These are phyloP conservation scores for Phytophthora agathidicida DNA, from an alignment of 352 stramenopile species.

Conservation along the genomic window DNA sequence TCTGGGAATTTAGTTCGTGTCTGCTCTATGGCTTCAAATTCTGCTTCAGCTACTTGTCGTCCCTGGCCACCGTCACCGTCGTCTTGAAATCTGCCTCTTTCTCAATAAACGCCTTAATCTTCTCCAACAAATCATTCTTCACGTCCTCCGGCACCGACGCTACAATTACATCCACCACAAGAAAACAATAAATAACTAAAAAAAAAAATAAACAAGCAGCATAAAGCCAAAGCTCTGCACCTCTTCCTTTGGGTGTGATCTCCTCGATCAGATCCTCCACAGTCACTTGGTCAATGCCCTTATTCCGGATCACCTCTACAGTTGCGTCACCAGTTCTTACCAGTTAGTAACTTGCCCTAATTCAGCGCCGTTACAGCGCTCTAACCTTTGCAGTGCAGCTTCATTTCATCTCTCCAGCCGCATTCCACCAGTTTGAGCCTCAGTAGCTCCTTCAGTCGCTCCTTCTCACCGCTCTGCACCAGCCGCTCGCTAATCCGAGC, in stretches of 20 bases:
- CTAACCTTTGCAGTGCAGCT: slow-evolving; percentile 87
- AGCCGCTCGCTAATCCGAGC: slow-evolving; percentile 88
- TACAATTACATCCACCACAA: slow-evolving; percentile 18
- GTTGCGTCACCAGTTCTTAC: neutral
- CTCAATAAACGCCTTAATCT: slow-evolving; percentile 93
- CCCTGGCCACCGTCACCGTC: neutral
- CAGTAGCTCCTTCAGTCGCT: slow-evolving; percentile 90
- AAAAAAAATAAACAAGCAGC: too few relatives aligned
- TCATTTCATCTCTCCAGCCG: slow-evolving; percentile 94
- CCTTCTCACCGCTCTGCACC: slow-evolving; percentile 90
- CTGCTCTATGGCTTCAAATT: slow-evolving; percentile 18
- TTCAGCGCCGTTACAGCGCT: neutral
- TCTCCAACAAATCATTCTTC: slow-evolving; percentile 89
- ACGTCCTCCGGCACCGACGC: slow-evolving; percentile 89
- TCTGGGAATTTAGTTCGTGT: slow-evolving; percentile 23
- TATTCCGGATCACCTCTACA: slow-evolving; percentile 93
- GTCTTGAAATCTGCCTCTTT: slow-evolving; percentile 40
- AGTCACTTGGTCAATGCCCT: slow-evolving; percentile 94
- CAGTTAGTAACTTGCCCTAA: too few relatives aligned
- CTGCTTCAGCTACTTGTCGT: neutral
- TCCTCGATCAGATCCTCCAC: slow-evolving; percentile 94
- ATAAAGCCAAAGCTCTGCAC: slow-evolving; percentile 34
- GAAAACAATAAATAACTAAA: slow-evolving; percentile 1
- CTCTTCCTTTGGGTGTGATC: slow-evolving; percentile 89
- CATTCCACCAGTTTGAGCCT: slow-evolving; percentile 88